Evolutionary conservation across 495 filamentous ascomycete genomes (phyloP).

Genomic region (Hypoxylon lienhwacheense): DNA sequence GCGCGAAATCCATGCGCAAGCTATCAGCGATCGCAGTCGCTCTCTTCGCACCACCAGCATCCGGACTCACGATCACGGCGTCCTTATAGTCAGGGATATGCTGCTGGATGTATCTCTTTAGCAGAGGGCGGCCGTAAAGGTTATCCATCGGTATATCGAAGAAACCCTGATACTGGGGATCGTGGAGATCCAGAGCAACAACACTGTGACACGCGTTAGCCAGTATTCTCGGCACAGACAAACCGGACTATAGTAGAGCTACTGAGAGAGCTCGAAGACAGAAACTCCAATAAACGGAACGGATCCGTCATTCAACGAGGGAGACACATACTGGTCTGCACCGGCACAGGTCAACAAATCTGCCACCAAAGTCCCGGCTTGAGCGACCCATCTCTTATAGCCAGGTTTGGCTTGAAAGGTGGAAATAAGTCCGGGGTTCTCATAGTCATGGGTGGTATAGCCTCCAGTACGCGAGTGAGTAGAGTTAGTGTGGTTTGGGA

Average conservation of each 20-base stretch:
- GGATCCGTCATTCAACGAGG: conserved; percentile 8
- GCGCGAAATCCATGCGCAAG: conserved; percentile 87
- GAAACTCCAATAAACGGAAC: not conserved
- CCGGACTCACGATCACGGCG: conserved; percentile 91
- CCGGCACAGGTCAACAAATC: conserved; percentile 94
- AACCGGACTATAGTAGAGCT: conserved; percentile 1
- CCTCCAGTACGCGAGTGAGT: conserved; percentile 30
- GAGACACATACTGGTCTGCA: conserved; percentile 72
- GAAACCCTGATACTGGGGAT: conserved; percentile 98
- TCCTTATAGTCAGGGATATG: conserved; percentile 84
- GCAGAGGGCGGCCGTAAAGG: conserved; percentile 81
- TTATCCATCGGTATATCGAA: conserved; percentile 99
- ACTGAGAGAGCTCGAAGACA: not conserved
- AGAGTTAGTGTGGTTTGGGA: conserved; percentile 22
- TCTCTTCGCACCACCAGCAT: conserved; percentile 94
- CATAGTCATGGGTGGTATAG: conserved; percentile 61
- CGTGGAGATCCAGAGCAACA: conserved; percentile 96
- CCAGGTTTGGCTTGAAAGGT: conserved; percentile 82
- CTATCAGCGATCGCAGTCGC: conserved; percentile 96
- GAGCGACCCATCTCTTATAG: conserved; percentile 98
- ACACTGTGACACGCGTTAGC: conserved; percentile 48
- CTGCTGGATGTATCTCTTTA: conserved; percentile 87
- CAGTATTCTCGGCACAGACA: conserved; percentile 1
- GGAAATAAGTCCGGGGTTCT: conserved; percentile 56
- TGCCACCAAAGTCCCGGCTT: conserved; percentile 92